Conservation (phyloP, 441 rosid species). For the Pelargonium citronellum region DNA sequence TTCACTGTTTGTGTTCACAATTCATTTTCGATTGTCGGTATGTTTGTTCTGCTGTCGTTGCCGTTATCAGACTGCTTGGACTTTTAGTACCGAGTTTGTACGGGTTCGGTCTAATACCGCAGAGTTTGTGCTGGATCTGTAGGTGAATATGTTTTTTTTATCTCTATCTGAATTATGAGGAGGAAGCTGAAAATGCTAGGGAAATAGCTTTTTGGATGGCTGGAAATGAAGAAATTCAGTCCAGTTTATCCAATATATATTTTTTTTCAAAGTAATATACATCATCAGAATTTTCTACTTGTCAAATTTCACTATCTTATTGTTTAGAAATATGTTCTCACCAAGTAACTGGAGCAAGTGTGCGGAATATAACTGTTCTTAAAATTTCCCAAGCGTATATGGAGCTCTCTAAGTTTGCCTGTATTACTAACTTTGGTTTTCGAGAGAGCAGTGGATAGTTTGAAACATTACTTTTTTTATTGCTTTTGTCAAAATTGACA, state of each 20-base stretch:
- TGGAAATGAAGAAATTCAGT: background rate
- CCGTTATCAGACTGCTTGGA: too few relatives aligned
- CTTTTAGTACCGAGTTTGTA: too few relatives aligned
- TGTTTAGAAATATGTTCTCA: background rate
- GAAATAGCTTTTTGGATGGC: background rate
- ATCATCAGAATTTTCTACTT: background rate
- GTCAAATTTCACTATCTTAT: background rate
- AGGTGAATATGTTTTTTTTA: background rate
- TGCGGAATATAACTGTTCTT: background rate
- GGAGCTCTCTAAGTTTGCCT: slow-evolving; percentile 1
- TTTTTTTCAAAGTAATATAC: background rate
- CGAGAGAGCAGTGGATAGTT: background rate
- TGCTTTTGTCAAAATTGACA: background rate
- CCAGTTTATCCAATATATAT: background rate
- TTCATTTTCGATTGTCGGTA: background rate
- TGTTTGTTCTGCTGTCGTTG: background rate
- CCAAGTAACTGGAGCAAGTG: background rate
- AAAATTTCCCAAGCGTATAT: background rate
- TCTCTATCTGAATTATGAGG: background rate
- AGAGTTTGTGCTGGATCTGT: background rate
- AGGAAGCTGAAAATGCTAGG: background rate
- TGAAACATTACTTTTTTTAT: background rate
- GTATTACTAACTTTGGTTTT: background rate
- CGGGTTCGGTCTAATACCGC: too few relatives aligned
- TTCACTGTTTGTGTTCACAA: too few relatives aligned